Evolutionary conservation across 1,284 basidiomycete species (phyloP).

Genomic region (Salmacisia buchloeana): DNA sequence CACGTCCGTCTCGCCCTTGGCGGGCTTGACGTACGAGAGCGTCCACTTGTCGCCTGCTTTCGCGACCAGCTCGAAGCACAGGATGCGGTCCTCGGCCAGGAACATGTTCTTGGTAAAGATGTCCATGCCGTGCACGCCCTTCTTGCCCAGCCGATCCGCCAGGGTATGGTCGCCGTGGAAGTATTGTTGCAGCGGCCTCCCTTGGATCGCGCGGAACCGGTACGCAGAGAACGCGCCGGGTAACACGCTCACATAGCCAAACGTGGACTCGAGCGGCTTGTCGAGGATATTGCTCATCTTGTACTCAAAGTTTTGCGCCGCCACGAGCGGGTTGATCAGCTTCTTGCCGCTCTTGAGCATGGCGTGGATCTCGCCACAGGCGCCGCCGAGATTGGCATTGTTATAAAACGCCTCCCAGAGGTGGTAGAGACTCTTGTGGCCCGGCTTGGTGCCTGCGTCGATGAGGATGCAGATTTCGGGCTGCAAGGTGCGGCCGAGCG

Average conservation of each 20-base stretch:
- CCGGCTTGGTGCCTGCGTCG: constrained; percentile 49
- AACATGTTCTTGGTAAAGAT: constrained; percentile 73
- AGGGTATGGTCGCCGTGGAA: constrained; percentile 86
- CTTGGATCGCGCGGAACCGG: constrained; percentile 81
- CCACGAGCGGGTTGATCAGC: constrained; percentile 53
- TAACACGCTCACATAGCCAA: constrained; percentile 83
- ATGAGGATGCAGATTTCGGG: constrained; percentile 47
- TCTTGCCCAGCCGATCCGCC: constrained; percentile 81
- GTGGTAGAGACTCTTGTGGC: constrained; percentile 46
- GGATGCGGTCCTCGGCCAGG: constrained; percentile 66
- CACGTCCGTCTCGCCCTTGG: constrained; percentile 90
- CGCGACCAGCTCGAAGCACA: constrained; percentile 93
- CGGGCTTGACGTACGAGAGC: constrained; percentile 87
- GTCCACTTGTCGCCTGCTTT: constrained; percentile 80
- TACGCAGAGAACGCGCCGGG: constrained; percentile 97
- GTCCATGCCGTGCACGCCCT: constrained; percentile 94
- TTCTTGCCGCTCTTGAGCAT: constrained; percentile 46
- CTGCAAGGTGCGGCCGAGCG: constrained; percentile 67
- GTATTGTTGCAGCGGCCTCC: constrained; percentile 89
- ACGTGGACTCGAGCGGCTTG: constrained; percentile 87
- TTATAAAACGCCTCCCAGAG: constrained; percentile 51
- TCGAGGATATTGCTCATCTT: constrained; percentile 75
- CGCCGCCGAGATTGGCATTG: constrained; percentile 46
- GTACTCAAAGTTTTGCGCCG: constrained; percentile 92
- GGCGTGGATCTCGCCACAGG: constrained; percentile 50